Evolutionary conservation across 768 basidiomycete genomes (phyloP), one percentile per base, ranked within the genome.

Genomic region (Boletus pseudo-olivaceus): DNA sequence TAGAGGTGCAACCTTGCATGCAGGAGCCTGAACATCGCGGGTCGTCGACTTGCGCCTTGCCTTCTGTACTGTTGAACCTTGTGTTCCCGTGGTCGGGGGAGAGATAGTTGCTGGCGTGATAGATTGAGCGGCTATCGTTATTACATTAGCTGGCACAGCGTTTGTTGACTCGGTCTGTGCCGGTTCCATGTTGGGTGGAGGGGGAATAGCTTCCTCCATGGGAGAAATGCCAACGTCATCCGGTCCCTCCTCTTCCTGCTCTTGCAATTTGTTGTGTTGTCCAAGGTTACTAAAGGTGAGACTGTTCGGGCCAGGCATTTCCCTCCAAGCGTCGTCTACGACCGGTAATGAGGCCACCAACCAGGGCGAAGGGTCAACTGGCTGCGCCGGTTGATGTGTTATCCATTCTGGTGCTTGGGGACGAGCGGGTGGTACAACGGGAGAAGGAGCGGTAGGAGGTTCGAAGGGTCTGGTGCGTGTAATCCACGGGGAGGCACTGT

Each of bases 201-300:
- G 55, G 55, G 55, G 49, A 46, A 49, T 19, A 34, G 42, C 44
- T 54, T 63, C 55, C 26, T 67, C 60, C 43, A 47, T 20, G 15
- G 62, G 47, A 52, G 62, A 57, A 51, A 66, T 54, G 27, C 56
- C 54, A 35, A 59, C 34, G 41, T 60, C 49, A 48, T 57, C 47
- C 45, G 54, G 38, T 53, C 37, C 58, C 33, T 57, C 62, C 26
- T 65, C 73, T 34, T 73, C 64, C 32, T 74, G 72, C 43, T 77
- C 71, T 53, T 81, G 77, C 47, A 81, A 73, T 57, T 78, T 77
- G 55, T 82, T 82, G 58, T 84, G 82, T 47, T 84, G 82, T 9
- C 78, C 81, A 19, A 84, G 69, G 59, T 83, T 83, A 49, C 76
- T 79, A 52, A 79, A 74, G 0, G 84, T 83, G 19, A 85, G 72